Evolutionary conservation across 371 early-diverging fungal genomes (phyloP), one percentile per base, ranked within the genome.

Genomic region (Syncephalis plumigaleata): DNA sequence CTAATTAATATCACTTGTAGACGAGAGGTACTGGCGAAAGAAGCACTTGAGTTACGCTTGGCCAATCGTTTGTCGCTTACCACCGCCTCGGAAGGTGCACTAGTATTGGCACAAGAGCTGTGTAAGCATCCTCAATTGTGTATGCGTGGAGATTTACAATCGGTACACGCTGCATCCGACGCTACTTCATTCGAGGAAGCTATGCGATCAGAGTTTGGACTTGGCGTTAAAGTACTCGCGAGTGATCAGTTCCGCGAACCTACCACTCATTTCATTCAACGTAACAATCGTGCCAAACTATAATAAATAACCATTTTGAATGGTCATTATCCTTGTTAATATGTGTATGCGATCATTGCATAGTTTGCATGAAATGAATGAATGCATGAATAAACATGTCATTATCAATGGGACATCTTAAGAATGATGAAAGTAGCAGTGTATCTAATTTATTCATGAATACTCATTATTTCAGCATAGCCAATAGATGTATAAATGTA

Each of bases 41-140:
- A 66, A 51, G 61, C 63, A 0, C 46, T 57, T 38, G 50, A 47
- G 42, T 43, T 60, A 39, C 46, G 54, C 9, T 52, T 66, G 13
- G 61, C 59, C 13, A 59, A 24, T 56, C 55, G 23, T 49, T 55
- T 43, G 52, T 56, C 49, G 21, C 43, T 4, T 8, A 47, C 43
- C 0, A 55, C 58, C 0, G 60, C 66, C 1, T 42, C 63, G 39
- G 55, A 56, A 9, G 59, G 57, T 36, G 62, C 66, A 0, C 45
- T 62, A n/a, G 47, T 52, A 2, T 31, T 65, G 22, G 63, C 61
- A 0, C 36, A 42, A 2, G 3, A 46, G 16, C 39, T 66, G n/a
- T 54, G 57, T 9, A 26, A 55, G 3, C 66, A 66, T 36, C 66
- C 66, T 2, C 66, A 66, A 46, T 40, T 43, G 9, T 66, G 66